Conservation (phyloP, 2,329 filamentous ascomycete genomes). For the Septoria linicola region DNA sequence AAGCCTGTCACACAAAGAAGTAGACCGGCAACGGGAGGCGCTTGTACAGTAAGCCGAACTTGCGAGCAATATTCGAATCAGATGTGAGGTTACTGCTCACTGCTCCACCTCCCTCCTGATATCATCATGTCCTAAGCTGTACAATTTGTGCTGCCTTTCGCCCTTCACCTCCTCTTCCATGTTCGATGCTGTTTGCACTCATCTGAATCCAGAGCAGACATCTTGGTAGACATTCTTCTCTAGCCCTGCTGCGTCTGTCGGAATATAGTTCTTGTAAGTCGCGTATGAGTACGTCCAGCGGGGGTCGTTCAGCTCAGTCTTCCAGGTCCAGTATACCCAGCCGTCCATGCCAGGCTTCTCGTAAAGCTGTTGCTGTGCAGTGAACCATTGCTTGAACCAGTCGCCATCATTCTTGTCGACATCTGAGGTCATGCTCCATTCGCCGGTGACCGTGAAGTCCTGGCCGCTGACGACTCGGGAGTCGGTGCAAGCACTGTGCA, state of each 20-base stretch:
- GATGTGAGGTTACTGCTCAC: too few relatives aligned
- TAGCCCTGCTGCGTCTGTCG: slow-evolving; percentile 10
- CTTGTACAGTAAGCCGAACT: too few relatives aligned
- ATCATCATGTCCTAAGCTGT: too few relatives aligned
- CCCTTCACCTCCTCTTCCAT: too few relatives aligned
- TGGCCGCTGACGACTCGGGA: slow-evolving; percentile 5
- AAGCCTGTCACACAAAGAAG: too few relatives aligned
- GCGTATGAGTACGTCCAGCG: slow-evolving; percentile 15
- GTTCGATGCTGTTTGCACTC: neutral
- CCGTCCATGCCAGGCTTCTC: slow-evolving; percentile 15
- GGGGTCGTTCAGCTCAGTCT: slow-evolving; percentile 15
- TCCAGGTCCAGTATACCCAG: slow-evolving; percentile 19
- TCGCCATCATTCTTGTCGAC: slow-evolving; percentile 8
- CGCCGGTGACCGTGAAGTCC: slow-evolving; percentile 15
- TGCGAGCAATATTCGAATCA: too few relatives aligned
- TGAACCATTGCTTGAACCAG: slow-evolving; percentile 13
- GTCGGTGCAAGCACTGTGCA: slow-evolving; percentile 17
- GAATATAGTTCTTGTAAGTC: slow-evolving; percentile 9
- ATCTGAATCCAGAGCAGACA: slow-evolving; percentile 14
- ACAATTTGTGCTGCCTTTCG: too few relatives aligned
- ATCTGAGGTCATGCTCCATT: slow-evolving; percentile 15
- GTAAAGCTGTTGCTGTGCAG: slow-evolving; percentile 18
- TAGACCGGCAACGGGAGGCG: too few relatives aligned
- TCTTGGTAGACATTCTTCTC: slow-evolving; percentile 20
- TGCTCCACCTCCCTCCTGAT: too few relatives aligned